Percentiles rank a stretch among this genome's conserved stretches.
phyloP scores from a whole-genome alignment of 371 early-diverging fungal species.

The Actinomucor elegans region DNA sequence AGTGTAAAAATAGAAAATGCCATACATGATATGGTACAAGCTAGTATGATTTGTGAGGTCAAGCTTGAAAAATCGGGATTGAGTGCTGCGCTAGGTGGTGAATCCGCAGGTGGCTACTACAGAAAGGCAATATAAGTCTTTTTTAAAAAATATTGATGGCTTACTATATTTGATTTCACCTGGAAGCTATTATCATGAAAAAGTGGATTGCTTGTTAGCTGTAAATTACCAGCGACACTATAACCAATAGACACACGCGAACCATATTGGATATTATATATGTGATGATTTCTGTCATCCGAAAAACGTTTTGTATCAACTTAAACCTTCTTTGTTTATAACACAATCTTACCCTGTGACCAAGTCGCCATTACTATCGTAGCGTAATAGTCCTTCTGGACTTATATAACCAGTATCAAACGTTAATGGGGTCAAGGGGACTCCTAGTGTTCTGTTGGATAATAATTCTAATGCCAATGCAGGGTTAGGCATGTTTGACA shows the following conservation, averaged over 20 bases:
- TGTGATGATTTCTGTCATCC: conserved; percentile 48
- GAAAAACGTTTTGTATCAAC: too few relatives aligned
- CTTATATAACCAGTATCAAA: conserved; percentile 57
- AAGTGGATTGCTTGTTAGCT: conserved; percentile 39
- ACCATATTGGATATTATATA: conserved; percentile 50
- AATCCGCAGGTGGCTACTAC: conserved; percentile 45
- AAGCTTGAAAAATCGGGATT: conserved; percentile 42
- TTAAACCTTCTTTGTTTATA: too few relatives aligned
- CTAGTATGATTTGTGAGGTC: conserved; percentile 33
- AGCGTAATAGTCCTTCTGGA: conserved; percentile 53
- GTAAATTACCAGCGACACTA: conserved; percentile 41
- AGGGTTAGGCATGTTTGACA: conserved; percentile 35
- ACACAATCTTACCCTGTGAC: conserved; percentile 28
- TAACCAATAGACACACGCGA: conserved; percentile 36
- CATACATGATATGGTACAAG: conserved; percentile 31
- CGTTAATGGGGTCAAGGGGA: conserved; percentile 31
- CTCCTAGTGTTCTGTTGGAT: conserved; percentile 38
- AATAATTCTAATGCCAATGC: conserved; percentile 35
- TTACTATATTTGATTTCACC: too few relatives aligned
- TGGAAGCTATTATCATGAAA: conserved; percentile 46
- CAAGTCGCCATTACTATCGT: conserved; percentile 52
- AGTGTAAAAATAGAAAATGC: conserved; percentile 23
- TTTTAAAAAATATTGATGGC: too few relatives aligned
- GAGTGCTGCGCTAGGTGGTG: conserved; percentile 44
- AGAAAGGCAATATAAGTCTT: too few relatives aligned